These are phyloP conservation scores for Xenoacremonium recifei DNA, from an alignment of 2,329 filamentous ascomycete genomes.

Conservation along the genomic window DNA sequence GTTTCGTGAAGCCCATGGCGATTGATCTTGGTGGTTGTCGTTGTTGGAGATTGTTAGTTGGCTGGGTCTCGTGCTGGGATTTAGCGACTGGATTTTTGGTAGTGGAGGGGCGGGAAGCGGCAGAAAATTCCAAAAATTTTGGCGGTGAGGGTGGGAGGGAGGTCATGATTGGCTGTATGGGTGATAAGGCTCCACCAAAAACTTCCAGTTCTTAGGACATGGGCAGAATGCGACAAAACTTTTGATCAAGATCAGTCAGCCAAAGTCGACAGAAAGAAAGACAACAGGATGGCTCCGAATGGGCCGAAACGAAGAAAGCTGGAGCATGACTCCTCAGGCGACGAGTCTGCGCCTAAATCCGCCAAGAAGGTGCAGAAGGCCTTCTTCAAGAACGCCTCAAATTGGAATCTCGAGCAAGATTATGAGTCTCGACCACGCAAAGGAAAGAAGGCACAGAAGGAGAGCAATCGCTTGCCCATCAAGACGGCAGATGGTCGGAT, in stretches of 20 bases:
- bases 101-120: constrained; percentile 20
- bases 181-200: constrained; percentile 10
- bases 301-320: constrained; percentile 59
- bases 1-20: constrained; percentile 35
- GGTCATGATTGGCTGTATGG: constrained; percentile 20
- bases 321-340: constrained; percentile 49
- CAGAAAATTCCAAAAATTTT: constrained; percentile 37
- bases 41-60: constrained; percentile 7
- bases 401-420: constrained; percentile 89
- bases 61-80: no score
- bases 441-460: constrained; percentile 69
- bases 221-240: constrained; percentile 14
- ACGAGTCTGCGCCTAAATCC: constrained; percentile 35
- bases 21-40: constrained; percentile 1
- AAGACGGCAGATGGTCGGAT: constrained; percentile 78
- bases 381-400: constrained; percentile 72
- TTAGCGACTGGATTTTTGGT: constrained; percentile 14
- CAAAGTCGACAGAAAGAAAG: constrained; percentile 1
- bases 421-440: constrained; percentile 83
- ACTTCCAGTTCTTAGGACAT: constrained; percentile 12
- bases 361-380: constrained; percentile 52
- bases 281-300: constrained; percentile 43
- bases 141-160: constrained; percentile 31
- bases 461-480: constrained; percentile 77
- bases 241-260: constrained; percentile 11